Conservation (phyloP, 2,329 filamentous ascomycete species). For the Botryotinia narcissicola region DNA sequence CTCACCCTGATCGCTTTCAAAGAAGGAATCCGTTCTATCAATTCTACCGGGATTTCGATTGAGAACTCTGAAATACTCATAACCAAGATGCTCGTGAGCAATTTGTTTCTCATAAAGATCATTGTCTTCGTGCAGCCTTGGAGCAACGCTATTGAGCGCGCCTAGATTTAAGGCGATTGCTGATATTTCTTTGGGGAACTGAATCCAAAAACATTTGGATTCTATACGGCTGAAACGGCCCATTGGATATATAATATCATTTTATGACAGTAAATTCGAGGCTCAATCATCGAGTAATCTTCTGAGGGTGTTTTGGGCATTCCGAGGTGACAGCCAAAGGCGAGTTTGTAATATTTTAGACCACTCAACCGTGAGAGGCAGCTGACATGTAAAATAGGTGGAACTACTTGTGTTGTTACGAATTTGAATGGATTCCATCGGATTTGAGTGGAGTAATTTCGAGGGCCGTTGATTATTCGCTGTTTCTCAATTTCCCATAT, state of each 20-base stretch:
- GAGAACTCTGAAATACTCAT: background rate
- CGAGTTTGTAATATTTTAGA: background rate
- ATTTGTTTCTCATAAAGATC: background rate
- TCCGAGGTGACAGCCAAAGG: background rate
- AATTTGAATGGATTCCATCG: background rate
- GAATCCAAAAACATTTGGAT: background rate
- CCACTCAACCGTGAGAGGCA: background rate
- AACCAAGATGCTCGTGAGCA: background rate
- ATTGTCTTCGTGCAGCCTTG: background rate
- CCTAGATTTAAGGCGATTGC: background rate
- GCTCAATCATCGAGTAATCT: background rate
- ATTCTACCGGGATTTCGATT: background rate
- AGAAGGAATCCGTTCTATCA: background rate
- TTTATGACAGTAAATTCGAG: background rate
- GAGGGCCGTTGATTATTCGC: no score
- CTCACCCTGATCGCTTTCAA: no score
- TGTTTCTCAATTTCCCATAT: no score
- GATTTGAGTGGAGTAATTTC: background rate
- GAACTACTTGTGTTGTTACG: background rate
- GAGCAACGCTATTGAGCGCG: no score
- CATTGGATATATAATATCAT: background rate
- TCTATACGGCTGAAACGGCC: background rate
- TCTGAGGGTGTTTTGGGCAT: background rate
- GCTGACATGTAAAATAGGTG: background rate
- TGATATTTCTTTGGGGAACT: background rate